phyloP scores from a whole-genome alignment of 163 green algal species.

The Scenedesmus sp. region DNA sequence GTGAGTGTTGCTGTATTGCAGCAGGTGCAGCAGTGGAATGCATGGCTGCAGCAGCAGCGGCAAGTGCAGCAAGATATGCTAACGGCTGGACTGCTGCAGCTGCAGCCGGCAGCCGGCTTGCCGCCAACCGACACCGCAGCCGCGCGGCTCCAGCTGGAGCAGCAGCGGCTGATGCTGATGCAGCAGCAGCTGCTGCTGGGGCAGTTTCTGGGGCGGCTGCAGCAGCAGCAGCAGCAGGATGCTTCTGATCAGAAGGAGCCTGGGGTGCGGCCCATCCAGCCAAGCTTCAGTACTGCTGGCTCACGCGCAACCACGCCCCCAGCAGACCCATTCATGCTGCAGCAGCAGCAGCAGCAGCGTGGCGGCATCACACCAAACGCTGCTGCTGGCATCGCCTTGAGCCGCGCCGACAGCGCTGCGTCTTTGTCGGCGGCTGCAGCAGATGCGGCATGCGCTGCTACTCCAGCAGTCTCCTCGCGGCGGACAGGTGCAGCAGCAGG shows the following conservation, averaged over 20 bases:
- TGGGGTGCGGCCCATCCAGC: no score
- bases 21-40: not conserved
- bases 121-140: not conserved
- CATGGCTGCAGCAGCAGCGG: not conserved
- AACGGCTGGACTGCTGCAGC: not conserved
- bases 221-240: conserved; percentile 36
- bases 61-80: not conserved
- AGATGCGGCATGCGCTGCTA: no score
- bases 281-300: not conserved
- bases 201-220: not conserved
- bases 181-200: not conserved
- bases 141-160: conserved; percentile 9
- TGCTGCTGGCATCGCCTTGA: not conserved
- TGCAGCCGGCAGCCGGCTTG: not conserved
- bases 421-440: not conserved
- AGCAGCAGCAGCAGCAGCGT: conserved; percentile 14
- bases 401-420: not conserved
- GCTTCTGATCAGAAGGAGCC: not conserved
- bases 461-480: not conserved
- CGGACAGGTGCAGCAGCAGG: not conserved
- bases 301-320: not conserved
- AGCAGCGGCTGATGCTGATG: not conserved
- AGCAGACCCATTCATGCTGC: not conserved
- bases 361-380: not conserved
- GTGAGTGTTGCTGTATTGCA: not conserved